These are phyloP conservation scores for Chalaropsis ovoidea DNA, from an alignment of 2,329 filamentous ascomycete species.

Conservation along the genomic window DNA sequence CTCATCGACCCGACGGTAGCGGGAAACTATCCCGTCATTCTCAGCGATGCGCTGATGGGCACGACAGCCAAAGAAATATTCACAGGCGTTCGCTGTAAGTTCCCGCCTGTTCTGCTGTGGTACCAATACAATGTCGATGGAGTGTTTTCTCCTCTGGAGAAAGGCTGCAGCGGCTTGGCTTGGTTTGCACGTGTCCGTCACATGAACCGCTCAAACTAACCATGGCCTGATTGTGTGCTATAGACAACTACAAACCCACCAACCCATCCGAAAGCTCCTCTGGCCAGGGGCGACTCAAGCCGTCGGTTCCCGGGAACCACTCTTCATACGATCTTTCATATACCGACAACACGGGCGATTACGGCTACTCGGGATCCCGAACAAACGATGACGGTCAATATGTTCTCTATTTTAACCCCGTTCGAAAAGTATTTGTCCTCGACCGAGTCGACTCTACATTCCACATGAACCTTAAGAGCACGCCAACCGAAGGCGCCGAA, in stretches of 20 bases:
- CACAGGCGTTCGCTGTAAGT: slow-evolving; percentile 49
- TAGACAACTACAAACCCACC: slow-evolving; percentile 55
- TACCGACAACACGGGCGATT: slow-evolving; percentile 46
- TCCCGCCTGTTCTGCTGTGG: slow-evolving; percentile 15
- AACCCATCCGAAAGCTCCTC: slow-evolving; percentile 41
- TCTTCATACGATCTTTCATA: slow-evolving; percentile 48
- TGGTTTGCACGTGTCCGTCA: neutral
- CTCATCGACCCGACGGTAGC: slow-evolving; percentile 50
- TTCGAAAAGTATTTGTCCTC: slow-evolving; percentile 65
- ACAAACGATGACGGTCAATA: slow-evolving; percentile 48
- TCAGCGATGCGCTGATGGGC: slow-evolving; percentile 52
- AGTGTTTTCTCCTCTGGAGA: neutral
- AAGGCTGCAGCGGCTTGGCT: neutral
- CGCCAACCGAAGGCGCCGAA: slow-evolving; percentile 54
- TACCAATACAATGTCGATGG: neutral
- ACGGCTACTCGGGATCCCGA: slow-evolving; percentile 51
- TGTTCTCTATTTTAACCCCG: slow-evolving; percentile 65
- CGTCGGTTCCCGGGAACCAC: slow-evolving; percentile 40
- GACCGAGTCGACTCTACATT: slow-evolving; percentile 74
- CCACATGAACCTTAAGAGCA: slow-evolving; percentile 72
- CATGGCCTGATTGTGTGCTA: slow-evolving; percentile 5
- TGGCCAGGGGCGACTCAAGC: slow-evolving; percentile 37
- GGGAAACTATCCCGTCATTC: slow-evolving; percentile 52
- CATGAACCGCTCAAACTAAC: neutral
- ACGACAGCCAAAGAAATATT: slow-evolving; percentile 48